Percentiles rank a stretch among this genome's conserved stretches.
Conservation (phyloP, 2,329 filamentous ascomycete species). For the Cadophora sp. region DNA sequence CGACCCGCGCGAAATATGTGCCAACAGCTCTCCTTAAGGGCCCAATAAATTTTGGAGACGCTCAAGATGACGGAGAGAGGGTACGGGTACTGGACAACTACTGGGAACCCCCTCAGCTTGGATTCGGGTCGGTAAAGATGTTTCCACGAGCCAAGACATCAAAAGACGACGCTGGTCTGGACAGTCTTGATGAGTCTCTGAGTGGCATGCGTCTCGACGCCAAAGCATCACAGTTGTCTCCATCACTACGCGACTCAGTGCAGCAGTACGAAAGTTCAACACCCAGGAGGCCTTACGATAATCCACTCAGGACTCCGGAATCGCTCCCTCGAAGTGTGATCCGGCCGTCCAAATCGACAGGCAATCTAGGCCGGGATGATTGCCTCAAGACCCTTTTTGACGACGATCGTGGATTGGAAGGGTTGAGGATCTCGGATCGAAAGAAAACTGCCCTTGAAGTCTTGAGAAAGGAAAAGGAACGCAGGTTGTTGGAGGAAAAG, state of each 20-base stretch:
- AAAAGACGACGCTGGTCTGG: background rate
- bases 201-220: background rate
- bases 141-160: background rate
- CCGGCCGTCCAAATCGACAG: constrained; percentile 5
- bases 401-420: background rate
- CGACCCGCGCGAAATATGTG: background rate
- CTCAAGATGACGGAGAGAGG: constrained; percentile 31
- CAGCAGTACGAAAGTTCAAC: background rate
- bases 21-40: constrained; percentile 18
- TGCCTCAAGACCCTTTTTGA: constrained; percentile 17
- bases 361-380: constrained; percentile 5
- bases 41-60: constrained; percentile 22
- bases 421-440: constrained; percentile 18
- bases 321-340: constrained; percentile 14
- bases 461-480: constrained; percentile 23
- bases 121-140: constrained; percentile 9
- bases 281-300: background rate
- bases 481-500: constrained; percentile 29
- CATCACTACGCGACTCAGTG: background rate
- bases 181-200: constrained; percentile 11
- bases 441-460: constrained; percentile 23
- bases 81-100: constrained; percentile 27
- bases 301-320: constrained; percentile 22
- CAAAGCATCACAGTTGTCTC: background rate
- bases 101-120: constrained; percentile 35